phyloP scores from a whole-genome alignment of 2,329 filamentous ascomycete species.

The Arthrobotrys megalospora region DNA sequence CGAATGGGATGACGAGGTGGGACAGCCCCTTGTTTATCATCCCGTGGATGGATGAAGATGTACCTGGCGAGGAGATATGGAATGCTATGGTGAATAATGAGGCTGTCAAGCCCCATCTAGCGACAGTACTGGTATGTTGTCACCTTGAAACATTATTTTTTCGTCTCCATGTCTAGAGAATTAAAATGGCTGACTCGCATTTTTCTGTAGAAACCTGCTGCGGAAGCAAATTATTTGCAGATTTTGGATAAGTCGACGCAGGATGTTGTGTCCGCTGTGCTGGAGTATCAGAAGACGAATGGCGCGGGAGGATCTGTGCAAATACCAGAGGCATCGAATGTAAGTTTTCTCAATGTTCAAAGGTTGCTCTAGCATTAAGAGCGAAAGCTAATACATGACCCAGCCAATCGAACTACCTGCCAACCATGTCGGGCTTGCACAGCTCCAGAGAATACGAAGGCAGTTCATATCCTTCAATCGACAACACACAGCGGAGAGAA shows the following conservation, averaged over 20 bases:
- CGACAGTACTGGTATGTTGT: slow-evolving; percentile 75
- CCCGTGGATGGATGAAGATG: slow-evolving; percentile 78
- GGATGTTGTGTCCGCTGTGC: slow-evolving; percentile 79
- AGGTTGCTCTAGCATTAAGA: not conserved
- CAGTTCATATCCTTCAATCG: slow-evolving; percentile 84
- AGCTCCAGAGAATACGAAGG: slow-evolving; percentile 82
- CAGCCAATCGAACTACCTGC: slow-evolving; percentile 77
- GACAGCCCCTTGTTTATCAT: slow-evolving; percentile 86
- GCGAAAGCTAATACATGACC: slow-evolving; percentile 67
- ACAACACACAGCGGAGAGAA: slow-evolving; percentile 74
- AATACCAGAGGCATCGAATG: slow-evolving; percentile 48
- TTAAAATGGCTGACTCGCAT: slow-evolving; percentile 5
- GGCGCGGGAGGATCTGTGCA: slow-evolving; percentile 50
- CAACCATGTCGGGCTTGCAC: slow-evolving; percentile 78
- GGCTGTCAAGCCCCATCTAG: slow-evolving; percentile 80
- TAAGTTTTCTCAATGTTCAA: slow-evolving; percentile 18
- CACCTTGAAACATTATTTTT: not conserved
- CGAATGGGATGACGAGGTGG: slow-evolving; percentile 87
- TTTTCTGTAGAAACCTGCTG: slow-evolving; percentile 72
- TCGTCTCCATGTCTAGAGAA: slow-evolving; percentile 17
- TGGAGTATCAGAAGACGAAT: slow-evolving; percentile 69
- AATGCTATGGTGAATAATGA: slow-evolving; percentile 76
- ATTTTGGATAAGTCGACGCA: slow-evolving; percentile 84
- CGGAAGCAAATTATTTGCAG: slow-evolving; percentile 80
- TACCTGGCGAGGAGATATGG: slow-evolving; percentile 79